Conservation (phyloP, 768 basidiomycete genomes). For the Mycena maculata region DNA sequence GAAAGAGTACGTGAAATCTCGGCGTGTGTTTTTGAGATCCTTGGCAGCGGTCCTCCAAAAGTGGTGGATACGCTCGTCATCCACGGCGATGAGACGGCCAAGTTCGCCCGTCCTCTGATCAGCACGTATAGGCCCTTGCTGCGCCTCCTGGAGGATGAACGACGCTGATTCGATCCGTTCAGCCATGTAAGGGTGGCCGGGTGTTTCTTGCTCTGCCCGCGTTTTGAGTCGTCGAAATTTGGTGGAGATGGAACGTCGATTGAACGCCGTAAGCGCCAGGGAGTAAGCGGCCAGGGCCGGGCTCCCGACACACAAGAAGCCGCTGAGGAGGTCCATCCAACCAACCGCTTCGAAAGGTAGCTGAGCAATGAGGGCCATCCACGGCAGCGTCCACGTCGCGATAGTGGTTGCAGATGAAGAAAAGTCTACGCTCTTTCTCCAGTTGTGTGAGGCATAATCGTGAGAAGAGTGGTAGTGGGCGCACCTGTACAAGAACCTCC, state of each 20-base stretch:
- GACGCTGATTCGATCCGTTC: slow-evolving; percentile 8
- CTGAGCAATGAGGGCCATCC: slow-evolving; percentile 34
- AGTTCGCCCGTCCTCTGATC: slow-evolving; percentile 28
- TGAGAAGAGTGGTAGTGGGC: not conserved
- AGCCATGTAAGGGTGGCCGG: slow-evolving; percentile 15
- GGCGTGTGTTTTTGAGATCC: slow-evolving; percentile 31
- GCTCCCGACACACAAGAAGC: slow-evolving; percentile 27
- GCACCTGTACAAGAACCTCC: slow-evolving; percentile 20
- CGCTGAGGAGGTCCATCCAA: slow-evolving; percentile 29
- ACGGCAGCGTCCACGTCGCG: slow-evolving; percentile 35
- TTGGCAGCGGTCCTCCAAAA: slow-evolving; percentile 29
- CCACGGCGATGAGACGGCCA: slow-evolving; percentile 21
- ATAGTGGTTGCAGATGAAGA: slow-evolving; percentile 11
- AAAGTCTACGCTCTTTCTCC: slow-evolving; percentile 6
- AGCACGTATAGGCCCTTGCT: slow-evolving; percentile 33
- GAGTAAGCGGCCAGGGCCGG: slow-evolving; percentile 34
- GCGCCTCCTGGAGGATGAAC: slow-evolving; percentile 23
- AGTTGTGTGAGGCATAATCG: not conserved
- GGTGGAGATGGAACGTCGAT: slow-evolving; percentile 20
- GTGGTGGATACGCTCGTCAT: slow-evolving; percentile 9
- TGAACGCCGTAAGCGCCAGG: slow-evolving; percentile 31
- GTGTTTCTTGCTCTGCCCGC: slow-evolving; percentile 8
- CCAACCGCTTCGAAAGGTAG: slow-evolving; percentile 33
- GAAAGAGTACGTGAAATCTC: slow-evolving; percentile 28
- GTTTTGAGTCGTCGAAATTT: slow-evolving; percentile 18